Percentiles rank a stretch among this genome's conserved stretches.
Evolutionary conservation across 2,329 filamentous ascomycete genomes (phyloP).

Genomic region (Colletotrichum ledebouriae): DNA sequence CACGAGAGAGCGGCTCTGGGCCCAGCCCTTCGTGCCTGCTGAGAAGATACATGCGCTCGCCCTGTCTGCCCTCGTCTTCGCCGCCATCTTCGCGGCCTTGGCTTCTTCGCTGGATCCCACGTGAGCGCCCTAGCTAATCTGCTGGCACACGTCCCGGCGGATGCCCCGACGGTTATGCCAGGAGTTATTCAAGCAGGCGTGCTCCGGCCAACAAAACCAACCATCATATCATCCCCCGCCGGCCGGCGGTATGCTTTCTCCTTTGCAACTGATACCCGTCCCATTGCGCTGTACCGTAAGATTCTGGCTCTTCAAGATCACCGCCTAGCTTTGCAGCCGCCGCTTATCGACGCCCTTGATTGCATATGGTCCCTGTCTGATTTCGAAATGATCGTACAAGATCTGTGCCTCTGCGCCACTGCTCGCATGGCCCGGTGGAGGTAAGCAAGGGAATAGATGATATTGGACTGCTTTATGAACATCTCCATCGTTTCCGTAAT

Average conservation of each 20-base stretch:
- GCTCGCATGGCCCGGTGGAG: no score
- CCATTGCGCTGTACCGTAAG: background rate
- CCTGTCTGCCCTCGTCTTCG: background rate
- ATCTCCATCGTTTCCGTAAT: background rate
- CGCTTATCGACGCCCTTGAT: background rate
- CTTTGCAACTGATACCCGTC: background rate
- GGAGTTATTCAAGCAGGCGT: background rate
- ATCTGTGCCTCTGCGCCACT: background rate
- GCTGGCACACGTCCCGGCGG: background rate
- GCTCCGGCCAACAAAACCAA: background rate
- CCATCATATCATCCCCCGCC: background rate
- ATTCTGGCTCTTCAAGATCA: background rate
- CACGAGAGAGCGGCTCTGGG: background rate
- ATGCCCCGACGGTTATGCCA: background rate
- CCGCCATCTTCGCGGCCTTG: background rate
- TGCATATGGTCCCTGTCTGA: background rate
- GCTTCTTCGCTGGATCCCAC: background rate
- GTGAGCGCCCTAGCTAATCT: background rate
- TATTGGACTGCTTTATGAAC: background rate
- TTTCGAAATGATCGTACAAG: background rate
- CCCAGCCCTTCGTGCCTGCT: background rate
- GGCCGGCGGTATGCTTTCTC: background rate
- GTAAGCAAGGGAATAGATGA: no score
- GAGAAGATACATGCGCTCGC: background rate
- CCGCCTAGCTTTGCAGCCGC: background rate